These are phyloP conservation scores for Thelonectria blattea DNA, from an alignment of 2,329 filamentous ascomycete species.

Conservation along the genomic window DNA sequence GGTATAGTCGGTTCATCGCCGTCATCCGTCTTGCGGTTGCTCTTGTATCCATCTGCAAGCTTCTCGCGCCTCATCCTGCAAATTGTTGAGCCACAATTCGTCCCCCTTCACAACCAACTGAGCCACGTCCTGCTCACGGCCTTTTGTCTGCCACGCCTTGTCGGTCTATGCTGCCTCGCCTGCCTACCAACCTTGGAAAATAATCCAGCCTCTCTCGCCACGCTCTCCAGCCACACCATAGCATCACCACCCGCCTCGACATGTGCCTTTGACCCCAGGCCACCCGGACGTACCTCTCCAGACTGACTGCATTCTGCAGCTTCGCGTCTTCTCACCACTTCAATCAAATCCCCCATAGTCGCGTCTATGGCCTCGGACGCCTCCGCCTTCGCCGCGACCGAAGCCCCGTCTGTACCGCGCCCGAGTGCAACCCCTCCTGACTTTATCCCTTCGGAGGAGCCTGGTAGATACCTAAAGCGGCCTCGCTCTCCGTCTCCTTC, in stretches of 20 bases:
- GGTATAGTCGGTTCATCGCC: constrained; percentile 16
- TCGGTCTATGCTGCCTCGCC: constrained; percentile 30
- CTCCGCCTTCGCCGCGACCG: constrained; percentile 59
- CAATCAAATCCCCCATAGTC: constrained; percentile 32
- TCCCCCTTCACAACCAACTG: constrained; percentile 13
- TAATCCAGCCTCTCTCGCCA: constrained; percentile 49
- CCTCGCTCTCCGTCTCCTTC: constrained; percentile 55
- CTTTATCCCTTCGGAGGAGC: constrained; percentile 48
- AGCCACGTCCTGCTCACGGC: constrained; percentile 35
- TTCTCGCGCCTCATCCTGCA: constrained; percentile 21
- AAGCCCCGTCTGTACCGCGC: constrained; percentile 51
- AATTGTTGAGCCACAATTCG: constrained; percentile 34
- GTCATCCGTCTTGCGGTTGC: constrained; percentile 12
- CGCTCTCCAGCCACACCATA: constrained; percentile 51
- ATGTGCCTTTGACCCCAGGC: constrained; percentile 42
- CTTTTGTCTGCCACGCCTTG: constrained; percentile 29
- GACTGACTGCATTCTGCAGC: constrained; percentile 34
- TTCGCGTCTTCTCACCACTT: constrained; percentile 17
- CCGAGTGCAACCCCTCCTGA: constrained; percentile 44
- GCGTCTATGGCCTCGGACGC: constrained; percentile 61
- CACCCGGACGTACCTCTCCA: constrained; percentile 33
- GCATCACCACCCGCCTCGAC: constrained; percentile 43
- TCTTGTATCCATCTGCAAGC: constrained; percentile 25
- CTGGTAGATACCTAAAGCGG: constrained; percentile 52
- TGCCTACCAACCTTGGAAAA: constrained; percentile 32